Conservation (phyloP, 805 yeast species). For the Kluyveromyces wickerhamii region DNA sequence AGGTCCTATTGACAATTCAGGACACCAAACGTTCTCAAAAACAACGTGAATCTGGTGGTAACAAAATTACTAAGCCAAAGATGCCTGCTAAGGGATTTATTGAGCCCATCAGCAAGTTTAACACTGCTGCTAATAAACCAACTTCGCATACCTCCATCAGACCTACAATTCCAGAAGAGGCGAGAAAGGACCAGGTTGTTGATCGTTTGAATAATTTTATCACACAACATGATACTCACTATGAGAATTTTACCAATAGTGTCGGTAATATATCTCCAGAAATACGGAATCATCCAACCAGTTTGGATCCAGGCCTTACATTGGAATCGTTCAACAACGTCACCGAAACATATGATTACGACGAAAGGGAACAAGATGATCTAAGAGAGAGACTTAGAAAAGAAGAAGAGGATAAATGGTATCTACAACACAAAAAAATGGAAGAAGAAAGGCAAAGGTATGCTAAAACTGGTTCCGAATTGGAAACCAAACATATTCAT, state of each 20-base stretch:
- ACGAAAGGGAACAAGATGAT: constrained; percentile 9
- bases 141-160: background rate
- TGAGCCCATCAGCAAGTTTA: background rate
- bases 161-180: constrained; percentile 6
- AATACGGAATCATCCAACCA: background rate
- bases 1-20: constrained; percentile 75
- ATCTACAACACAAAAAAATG: constrained; percentile 9
- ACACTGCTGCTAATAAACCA: background rate
- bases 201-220: constrained; percentile 22
- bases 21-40: constrained; percentile 45
- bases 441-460: background rate
- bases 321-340: constrained; percentile 1
- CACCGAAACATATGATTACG: constrained; percentile 1
- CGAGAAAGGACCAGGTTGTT: constrained; percentile 7
- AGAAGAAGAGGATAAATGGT: constrained; percentile 16
- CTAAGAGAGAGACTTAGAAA: constrained; percentile 11
- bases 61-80: constrained; percentile 10
- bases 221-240: constrained; percentile 20
- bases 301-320: background rate
- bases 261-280: constrained; percentile 6
- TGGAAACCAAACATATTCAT: background rate
- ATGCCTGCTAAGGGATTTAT: constrained; percentile 3
- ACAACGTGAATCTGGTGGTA: constrained; percentile 12
- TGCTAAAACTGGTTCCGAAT: background rate
- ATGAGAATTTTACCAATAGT: constrained; percentile 22